phyloP scores from a whole-genome alignment of 495 filamentous ascomycete genomes.

The Neurospora africana region DNA sequence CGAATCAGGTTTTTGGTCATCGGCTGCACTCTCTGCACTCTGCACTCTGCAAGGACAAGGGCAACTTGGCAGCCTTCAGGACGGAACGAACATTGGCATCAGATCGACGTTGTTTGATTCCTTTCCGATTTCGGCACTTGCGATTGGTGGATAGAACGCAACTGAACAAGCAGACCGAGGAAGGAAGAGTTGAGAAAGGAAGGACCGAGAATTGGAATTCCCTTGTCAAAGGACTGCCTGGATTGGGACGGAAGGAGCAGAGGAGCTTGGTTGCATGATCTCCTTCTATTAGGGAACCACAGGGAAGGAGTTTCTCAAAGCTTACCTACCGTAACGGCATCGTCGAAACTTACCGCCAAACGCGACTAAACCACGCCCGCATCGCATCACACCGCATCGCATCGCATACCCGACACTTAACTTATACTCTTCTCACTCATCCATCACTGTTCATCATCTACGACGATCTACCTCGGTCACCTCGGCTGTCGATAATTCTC shows the following conservation, averaged over 20 bases:
- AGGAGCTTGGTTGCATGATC: too few species aligned
- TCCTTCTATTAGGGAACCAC: neutral
- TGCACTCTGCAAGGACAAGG: neutral
- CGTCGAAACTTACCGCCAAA: neutral
- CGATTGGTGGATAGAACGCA: too few species aligned
- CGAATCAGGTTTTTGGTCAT: neutral
- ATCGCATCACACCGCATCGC: neutral
- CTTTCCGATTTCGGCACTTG: neutral
- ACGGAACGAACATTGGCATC: neutral
- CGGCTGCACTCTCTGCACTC: too few species aligned
- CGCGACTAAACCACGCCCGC: neutral
- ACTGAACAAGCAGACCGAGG: neutral
- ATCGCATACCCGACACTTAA: neutral
- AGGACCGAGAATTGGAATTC: too few species aligned
- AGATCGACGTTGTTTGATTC: neutral
- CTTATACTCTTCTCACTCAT: neutral
- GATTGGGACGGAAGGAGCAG: neutral
- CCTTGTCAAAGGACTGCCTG: neutral
- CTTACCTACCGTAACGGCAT: neutral
- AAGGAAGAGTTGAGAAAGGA: too few species aligned
- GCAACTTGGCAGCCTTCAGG: too few species aligned
- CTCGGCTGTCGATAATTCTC: neutral
- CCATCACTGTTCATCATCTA: neutral
- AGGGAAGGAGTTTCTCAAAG: neutral
- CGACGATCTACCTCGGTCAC: neutral